Conservation (phyloP, 306 rosid genomes). For the Sicyos baderoa region DNA sequence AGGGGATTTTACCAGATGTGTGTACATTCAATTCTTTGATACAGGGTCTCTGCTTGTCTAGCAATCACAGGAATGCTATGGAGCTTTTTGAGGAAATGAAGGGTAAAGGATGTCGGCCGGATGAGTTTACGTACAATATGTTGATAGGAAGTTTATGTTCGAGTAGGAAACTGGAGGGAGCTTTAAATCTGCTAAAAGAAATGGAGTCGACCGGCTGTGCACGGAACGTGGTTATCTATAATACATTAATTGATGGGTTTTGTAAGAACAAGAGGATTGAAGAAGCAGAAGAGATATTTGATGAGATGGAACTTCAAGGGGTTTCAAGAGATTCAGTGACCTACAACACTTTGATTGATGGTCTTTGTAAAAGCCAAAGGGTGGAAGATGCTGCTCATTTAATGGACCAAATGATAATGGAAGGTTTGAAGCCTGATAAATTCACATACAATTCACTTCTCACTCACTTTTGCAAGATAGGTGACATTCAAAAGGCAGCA, state of each 20-base stretch:
- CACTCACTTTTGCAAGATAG: slow-evolving; percentile 53
- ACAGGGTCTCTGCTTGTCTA: slow-evolving; percentile 58
- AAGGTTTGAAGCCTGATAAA: slow-evolving; percentile 76
- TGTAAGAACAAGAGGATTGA: slow-evolving; percentile 66
- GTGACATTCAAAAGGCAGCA: slow-evolving; percentile 75
- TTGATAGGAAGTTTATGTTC: slow-evolving; percentile 63
- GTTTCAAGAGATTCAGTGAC: slow-evolving; percentile 74
- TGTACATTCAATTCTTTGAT: slow-evolving; percentile 81
- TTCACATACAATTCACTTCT: slow-evolving; percentile 87
- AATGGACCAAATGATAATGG: slow-evolving; percentile 96
- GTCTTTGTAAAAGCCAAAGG: slow-evolving; percentile 64
- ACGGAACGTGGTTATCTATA: slow-evolving; percentile 62
- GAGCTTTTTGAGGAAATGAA: slow-evolving; percentile 85
- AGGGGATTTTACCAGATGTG: slow-evolving; percentile 74
- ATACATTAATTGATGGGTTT: slow-evolving; percentile 73
- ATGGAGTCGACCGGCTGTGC: slow-evolving; percentile 79
- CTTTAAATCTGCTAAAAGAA: slow-evolving; percentile 57
- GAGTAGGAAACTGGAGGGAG: slow-evolving; percentile 47
- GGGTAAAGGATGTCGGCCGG: slow-evolving; percentile 57
- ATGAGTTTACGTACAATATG: slow-evolving; percentile 74
- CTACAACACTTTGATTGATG: slow-evolving; percentile 76
- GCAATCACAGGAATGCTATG: slow-evolving; percentile 51
- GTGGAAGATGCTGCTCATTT: slow-evolving; percentile 83
- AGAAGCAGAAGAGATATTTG: slow-evolving; percentile 86
- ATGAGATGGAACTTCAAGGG: slow-evolving; percentile 87